Conservation (phyloP, 1,284 basidiomycete species). For the Puccinia triticina region DNA sequence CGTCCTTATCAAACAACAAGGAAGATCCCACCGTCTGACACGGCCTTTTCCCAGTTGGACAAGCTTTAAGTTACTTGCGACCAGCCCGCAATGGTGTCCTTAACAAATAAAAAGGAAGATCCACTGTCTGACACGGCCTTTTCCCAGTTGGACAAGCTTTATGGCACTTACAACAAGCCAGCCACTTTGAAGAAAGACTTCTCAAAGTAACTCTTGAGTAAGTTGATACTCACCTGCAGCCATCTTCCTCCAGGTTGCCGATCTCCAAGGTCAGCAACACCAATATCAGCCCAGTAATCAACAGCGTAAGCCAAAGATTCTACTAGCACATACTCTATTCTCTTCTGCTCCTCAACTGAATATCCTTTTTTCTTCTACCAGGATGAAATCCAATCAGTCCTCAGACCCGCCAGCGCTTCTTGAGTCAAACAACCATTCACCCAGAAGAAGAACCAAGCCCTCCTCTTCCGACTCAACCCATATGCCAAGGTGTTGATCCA, state of each 20-base stretch:
- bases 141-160: conserved; percentile 87
- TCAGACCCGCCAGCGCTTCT: conserved; percentile 71
- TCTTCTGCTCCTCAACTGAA: conserved; percentile 75
- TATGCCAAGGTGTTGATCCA: conserved; percentile 73
- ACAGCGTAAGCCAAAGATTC: conserved; percentile 62
- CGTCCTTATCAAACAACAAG: too few relatives aligned
- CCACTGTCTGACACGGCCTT: too few relatives aligned
- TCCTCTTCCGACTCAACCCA: conserved; percentile 98
- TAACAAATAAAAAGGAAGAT: too few relatives aligned
- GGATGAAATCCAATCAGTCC: conserved; percentile 75
- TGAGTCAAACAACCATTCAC: conserved; percentile 90
- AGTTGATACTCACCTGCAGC: neutral
- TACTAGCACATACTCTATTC: neutral
- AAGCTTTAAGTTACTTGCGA: conserved; percentile 92
- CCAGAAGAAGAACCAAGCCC: conserved; percentile 98
- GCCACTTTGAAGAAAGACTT: conserved; percentile 88
- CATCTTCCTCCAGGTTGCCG: conserved; percentile 69
- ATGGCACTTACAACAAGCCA: conserved; percentile 85
- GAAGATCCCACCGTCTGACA: too few relatives aligned
- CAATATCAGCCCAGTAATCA: conserved; percentile 96
- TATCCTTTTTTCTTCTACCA: neutral
- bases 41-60: conserved; percentile 91
- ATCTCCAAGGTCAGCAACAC: conserved; percentile 95
- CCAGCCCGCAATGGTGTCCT: too few relatives aligned
- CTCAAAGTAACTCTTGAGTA: conserved; percentile 11